Base-by-base conservation (phyloP, 2,329 filamentous ascomycete species). In the Aphanoascus verrucosus region DNA sequence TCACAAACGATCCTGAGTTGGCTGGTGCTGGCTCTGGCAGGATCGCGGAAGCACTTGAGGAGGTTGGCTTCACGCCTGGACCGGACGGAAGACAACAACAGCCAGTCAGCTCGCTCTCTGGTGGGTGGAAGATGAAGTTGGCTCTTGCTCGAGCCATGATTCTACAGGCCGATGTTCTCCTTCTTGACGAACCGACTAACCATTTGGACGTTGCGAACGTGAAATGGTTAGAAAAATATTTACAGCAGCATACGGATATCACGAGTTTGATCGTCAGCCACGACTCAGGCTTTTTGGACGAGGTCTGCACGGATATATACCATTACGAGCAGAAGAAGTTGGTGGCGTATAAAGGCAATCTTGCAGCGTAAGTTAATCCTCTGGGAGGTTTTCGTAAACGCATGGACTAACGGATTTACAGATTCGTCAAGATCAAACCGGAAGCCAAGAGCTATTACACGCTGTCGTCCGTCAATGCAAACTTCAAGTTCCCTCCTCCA, bases 41-140 rank as follows among this genome's bases (percentile, higher is more conserved):
- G 59, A 95, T 98, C 61, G 84, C 84, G 1, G 77, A 81, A 56
- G 91, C 97, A 57, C 73, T 98, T 57, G 79, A 83, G 48, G 90
- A 97, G 69, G 93, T 98, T 64, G 94, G 94, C 42, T 98, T 98
- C 74, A 94, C 87, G 19, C 73, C 86, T 57, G 91, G 91, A 2
- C 88, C 89, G 0, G 86, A 93, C 60, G 93, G 91, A 56, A 83
- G 88, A 56, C 93, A 97, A 71, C 79, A 84, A 5, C 83, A 96
- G 68, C 87, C 85, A 63, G 93, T 98, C 55, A 93, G 93, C 62
- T 96, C 91, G 17, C 74, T 98, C 35, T 97, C 93, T 42, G 93
- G 93, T 73, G 93, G 93, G 67, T 98, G 93, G 93, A 97, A 97
- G 81, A 98, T 98, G 93, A 98, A 98, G 82, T 76, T 98, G 57